Base-by-base conservation (phyloP, 2,329 filamentous ascomycete species). In the Cladophialophora yegresii region DNA sequence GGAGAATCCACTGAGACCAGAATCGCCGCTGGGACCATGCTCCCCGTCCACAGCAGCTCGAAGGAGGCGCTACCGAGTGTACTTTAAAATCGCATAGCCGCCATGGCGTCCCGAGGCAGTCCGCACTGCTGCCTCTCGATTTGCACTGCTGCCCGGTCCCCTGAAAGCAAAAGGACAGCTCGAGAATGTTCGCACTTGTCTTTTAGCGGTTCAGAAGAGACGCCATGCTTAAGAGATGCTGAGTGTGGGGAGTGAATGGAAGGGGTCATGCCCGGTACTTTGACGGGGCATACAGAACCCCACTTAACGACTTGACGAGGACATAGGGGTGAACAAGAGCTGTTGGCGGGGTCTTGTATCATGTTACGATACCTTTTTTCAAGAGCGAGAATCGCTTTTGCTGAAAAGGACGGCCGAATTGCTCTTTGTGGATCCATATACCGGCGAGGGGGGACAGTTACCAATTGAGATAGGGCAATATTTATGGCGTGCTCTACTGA, bases 301-400 rank as follows among this genome's bases (percentile, higher is more conserved):
- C 50, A 43, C 56, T 5, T 64, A 55, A 64, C 33, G 62, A 65
- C 36, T 65, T 65, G 58, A 65, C 23, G 63, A 65, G 54, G 49
- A 65, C 12, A 61, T 50, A 57, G n/a, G 50, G 49, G 20, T 50
- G 33, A 30, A 40, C 23, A 50, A 55, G 32, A 50, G 23, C 22
- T 30, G 26, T 6, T 23, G 26, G 22, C 33, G 30, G 28, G 23
- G 28, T 56, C 23, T 55, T 43, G 36, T 43, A 16, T 43, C 16
- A 45, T 50, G 33, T 60, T 28, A 64, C 47, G 55, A 64, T 64
- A 64, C 50, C 60, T 43, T 55, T 55, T 26, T 50, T 43, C 53
- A 55, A 30, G 43, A 57, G 26, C 30, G 40, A 22, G 30, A 13
- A 30, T 22, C 45, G 55, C 36, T 22, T 58, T 58, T 49, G 47